Evolutionary conservation across 805 yeast species (phyloP).

Genomic region (Lachancea dasiensis): DNA sequence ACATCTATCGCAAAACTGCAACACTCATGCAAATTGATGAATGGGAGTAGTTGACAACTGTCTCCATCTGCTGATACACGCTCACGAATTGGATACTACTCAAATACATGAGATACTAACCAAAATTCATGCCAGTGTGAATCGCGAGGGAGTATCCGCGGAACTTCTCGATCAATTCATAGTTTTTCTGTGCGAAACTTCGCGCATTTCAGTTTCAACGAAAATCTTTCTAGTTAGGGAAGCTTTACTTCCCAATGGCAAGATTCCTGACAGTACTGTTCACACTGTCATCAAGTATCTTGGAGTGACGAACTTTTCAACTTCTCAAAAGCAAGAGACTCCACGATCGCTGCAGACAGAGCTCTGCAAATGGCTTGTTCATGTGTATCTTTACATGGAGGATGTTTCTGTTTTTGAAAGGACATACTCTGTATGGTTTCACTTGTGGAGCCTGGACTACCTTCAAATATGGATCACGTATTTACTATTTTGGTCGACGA

Average conservation of each 20-base stretch:
- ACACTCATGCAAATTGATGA: conserved; percentile 2
- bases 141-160: conserved; percentile 4
- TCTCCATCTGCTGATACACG: neutral
- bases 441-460: conserved; percentile 34
- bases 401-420: conserved; percentile 13
- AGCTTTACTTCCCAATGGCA: conserved; percentile 28
- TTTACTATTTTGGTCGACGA: conserved; percentile 31
- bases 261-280: conserved; percentile 22
- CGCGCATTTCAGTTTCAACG: conserved; percentile 13
- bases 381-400: conserved; percentile 24
- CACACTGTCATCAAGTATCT: conserved; percentile 26
- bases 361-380: conserved; percentile 33
- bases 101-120: conserved; percentile 3
- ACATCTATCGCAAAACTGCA: neutral
- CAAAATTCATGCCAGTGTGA: conserved; percentile 1
- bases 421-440: conserved; percentile 29
- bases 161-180: conserved; percentile 10
- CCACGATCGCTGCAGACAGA: conserved; percentile 24
- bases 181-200: conserved; percentile 16
- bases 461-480: conserved; percentile 33
- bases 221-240: conserved; percentile 24
- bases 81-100: neutral
- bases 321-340: conserved; percentile 17
- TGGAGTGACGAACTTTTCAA: conserved; percentile 25
- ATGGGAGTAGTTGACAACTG: conserved; percentile 6